Evolutionary conservation across 2,329 filamentous ascomycete genomes (phyloP), one percentile per base, ranked within the genome.

Genomic region (Colletotrichum higginsianum): DNA sequence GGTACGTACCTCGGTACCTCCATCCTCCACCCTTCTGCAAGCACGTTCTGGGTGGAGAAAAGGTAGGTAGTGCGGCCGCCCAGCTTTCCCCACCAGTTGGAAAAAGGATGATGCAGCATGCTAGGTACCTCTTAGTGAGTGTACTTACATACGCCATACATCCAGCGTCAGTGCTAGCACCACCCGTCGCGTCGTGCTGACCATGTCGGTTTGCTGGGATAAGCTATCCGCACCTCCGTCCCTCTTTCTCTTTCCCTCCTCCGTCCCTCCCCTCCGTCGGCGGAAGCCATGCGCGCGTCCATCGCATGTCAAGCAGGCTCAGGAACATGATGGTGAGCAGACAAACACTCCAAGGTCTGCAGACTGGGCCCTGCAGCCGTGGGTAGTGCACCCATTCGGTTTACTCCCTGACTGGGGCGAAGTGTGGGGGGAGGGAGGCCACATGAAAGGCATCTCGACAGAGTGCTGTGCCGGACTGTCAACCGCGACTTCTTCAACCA

Each of bases 31-130:
- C 30, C 30, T 35, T 26, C 15, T 62, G 40, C 21, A 16, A 58
- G n/a, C 65, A 68, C 58, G 58, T 68, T 68, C 68, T 60, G 18
- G 53, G 53, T 63, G 68, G 58, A 13, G 63, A 71, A 55, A 21
- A 16, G 47, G 44, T 35, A 35, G 8, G 8, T 35, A 11, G 30
- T 53, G 65, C 58, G 65, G 65, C 65, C 65, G 58, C 69, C 38
- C 58, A 30, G 58, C 21, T 68, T 23, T 55, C 52, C n/a, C 58
- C 65, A 72, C 69, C 49, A 16, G 30, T 47, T 63, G 38, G 42
- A 58, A 67, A 53, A 30, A 64, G 12, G 42, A 67, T 42, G 35
- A 49, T 30, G 46, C 65, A 11, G 40, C 15, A 58, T 58, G 40
- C 18, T 40, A 18, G 2, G n/a, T 35, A 53, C 50, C 9, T 11